phyloP scores from a whole-genome alignment of 225 moss, liverwort and hornwort genomes.

The Pseudisothecium myosuroides region DNA sequence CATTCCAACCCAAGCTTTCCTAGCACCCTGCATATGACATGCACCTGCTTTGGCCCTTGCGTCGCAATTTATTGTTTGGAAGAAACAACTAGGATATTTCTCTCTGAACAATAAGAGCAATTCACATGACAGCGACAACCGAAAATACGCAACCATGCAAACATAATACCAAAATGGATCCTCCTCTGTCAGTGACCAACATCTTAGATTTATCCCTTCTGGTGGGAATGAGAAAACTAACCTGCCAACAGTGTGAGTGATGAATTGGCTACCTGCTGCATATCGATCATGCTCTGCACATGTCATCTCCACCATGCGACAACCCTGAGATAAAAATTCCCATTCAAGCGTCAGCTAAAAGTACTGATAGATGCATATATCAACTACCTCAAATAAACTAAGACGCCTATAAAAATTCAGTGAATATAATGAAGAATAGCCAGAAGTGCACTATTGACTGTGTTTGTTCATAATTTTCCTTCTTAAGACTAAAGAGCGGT shows the following conservation, averaged over 20 bases:
- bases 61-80: neutral
- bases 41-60: neutral
- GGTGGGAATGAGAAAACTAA: slow-evolving; percentile 1
- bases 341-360: neutral
- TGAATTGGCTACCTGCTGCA: slow-evolving; percentile 95
- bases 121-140: neutral
- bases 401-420: neutral
- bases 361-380: neutral
- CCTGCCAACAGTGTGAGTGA: slow-evolving; percentile 99
- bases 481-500: neutral
- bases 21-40: slow-evolving; percentile 47
- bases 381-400: neutral
- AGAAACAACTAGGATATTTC: neutral
- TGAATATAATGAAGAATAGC: neutral
- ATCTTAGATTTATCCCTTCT: neutral
- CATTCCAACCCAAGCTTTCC: slow-evolving; percentile 79
- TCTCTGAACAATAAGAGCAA: neutral
- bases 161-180: neutral
- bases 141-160: neutral
- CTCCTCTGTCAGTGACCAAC: neutral
- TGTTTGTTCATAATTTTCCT: neutral
- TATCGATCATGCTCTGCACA: slow-evolving; percentile 89
- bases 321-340: slow-evolving; percentile 46
- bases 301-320: slow-evolving; percentile 98
- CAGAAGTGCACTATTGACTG: neutral